phyloP scores from a whole-genome alignment of 306 rosid species.

The Rubus idaeus region DNA sequence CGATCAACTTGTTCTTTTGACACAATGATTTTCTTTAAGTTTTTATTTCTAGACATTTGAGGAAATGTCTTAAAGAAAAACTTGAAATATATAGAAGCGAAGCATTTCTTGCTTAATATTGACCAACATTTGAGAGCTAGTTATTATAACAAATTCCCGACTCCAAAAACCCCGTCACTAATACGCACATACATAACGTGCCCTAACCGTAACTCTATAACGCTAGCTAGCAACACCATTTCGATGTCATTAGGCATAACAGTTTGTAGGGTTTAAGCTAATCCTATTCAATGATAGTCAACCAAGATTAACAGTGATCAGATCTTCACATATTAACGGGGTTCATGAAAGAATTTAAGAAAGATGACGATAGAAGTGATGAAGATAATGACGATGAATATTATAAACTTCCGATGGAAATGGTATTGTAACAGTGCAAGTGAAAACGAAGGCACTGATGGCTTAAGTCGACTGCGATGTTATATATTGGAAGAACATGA shows the following conservation, averaged over 20 bases:
- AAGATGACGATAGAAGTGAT: constrained; percentile 23
- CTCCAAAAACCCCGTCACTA: neutral
- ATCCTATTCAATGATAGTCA: neutral
- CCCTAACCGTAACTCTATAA: neutral
- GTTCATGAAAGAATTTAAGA: neutral
- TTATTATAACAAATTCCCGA: neutral
- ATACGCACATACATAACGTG: neutral
- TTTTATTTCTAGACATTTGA: too few species aligned
- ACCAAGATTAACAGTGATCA: neutral
- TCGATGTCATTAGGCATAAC: neutral
- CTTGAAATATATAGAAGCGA: too few species aligned
- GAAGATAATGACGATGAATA: constrained; percentile 30
- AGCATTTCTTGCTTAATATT: too few species aligned
- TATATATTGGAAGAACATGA: constrained; percentile 2
- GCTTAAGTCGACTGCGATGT: constrained; percentile 38
- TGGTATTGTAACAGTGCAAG: constrained; percentile 6
- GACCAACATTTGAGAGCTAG: too few species aligned
- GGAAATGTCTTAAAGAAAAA: too few species aligned
- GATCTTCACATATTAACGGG: neutral
- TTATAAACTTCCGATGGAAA: constrained; percentile 21
- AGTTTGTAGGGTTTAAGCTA: neutral
- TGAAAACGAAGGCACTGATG: constrained; percentile 27
- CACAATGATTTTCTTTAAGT: too few species aligned
- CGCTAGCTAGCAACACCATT: neutral
- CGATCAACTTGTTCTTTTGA: too few species aligned